phyloP scores from a whole-genome alignment of 164 flowering plant species.

The Saururus chinensis region DNA sequence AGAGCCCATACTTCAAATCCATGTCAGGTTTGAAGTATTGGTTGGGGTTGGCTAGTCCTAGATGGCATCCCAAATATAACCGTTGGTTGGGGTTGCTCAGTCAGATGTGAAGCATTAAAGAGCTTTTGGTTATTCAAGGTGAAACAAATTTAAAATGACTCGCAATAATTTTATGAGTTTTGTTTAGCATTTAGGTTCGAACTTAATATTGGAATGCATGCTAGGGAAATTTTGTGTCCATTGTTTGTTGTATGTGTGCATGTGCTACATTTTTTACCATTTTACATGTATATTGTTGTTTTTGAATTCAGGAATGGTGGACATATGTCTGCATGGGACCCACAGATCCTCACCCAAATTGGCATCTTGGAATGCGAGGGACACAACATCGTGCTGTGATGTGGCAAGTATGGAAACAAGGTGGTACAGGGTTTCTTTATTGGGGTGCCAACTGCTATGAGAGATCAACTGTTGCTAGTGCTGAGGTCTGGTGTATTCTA shows the following conservation, averaged over 20 bases:
- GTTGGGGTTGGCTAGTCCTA: too few relatives aligned
- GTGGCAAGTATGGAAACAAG: conserved; percentile 99
- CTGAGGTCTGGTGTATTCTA: conserved; percentile 45
- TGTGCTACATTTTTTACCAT: neutral
- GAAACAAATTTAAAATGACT: too few relatives aligned
- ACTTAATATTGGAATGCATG: too few relatives aligned
- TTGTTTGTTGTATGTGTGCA: neutral
- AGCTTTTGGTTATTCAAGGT: too few relatives aligned
- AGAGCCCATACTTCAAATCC: too few relatives aligned
- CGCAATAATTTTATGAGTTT: too few relatives aligned
- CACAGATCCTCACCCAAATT: conserved; percentile 93
- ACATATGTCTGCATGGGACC: conserved; percentile 99
- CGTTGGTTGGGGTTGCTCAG: too few relatives aligned
- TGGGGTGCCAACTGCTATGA: conserved; percentile 99
- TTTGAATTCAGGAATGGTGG: conserved; percentile 86
- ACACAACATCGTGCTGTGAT: conserved; percentile 98
- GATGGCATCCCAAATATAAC: too few relatives aligned
- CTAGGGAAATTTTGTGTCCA: neutral
- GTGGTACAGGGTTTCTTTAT: conserved; percentile 84
- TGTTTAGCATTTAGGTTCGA: too few relatives aligned
- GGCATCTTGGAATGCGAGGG: conserved; percentile 99
- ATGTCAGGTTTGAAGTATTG: too few relatives aligned
- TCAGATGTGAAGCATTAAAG: too few relatives aligned
- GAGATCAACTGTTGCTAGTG: conserved; percentile 85
- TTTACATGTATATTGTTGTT: neutral